A percentile compares a stretch with the other conserved stretches of the same genome.
phyloP scores from a whole-genome alignment of 108 stramenopile species.

The Stephanodiscus triporus region DNA sequence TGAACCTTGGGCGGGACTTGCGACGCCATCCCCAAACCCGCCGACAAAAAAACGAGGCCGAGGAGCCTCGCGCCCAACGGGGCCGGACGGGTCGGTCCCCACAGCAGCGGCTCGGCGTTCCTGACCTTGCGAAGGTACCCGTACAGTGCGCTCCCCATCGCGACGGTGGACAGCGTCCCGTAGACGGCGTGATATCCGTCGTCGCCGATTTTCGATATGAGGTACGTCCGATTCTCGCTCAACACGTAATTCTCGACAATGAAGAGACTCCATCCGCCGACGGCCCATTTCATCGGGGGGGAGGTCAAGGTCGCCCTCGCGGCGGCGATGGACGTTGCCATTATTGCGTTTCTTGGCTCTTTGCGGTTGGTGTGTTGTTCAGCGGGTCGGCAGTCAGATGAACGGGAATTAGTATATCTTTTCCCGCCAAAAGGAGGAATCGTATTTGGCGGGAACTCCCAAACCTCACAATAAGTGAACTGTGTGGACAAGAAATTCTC shows the following conservation, averaged over 20 bases:
- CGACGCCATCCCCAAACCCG: conserved; percentile 74
- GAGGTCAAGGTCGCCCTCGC: conserved; percentile 11
- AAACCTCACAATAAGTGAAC: too few relatives aligned
- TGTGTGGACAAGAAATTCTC: not conserved
- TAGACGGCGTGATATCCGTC: conserved; percentile 76
- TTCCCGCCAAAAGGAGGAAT: too few relatives aligned
- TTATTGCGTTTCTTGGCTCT: too few relatives aligned
- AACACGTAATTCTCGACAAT: conserved; percentile 84
- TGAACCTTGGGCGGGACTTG: conserved; percentile 84
- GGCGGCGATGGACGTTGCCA: not conserved
- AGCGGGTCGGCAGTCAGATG: too few relatives aligned
- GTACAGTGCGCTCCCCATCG: conserved; percentile 74
- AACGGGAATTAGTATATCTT: too few relatives aligned
- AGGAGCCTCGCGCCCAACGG: conserved; percentile 35
- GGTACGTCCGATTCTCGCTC: conserved; percentile 84
- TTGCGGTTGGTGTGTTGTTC: too few relatives aligned
- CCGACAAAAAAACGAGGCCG: conserved; percentile 52
- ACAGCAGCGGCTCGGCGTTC: conserved; percentile 40
- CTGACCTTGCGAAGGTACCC: conserved; percentile 65
- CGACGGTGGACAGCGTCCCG: conserved; percentile 79
- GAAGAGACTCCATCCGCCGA: conserved; percentile 82
- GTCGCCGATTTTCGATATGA: conserved; percentile 73
- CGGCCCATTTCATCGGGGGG: conserved; percentile 69
- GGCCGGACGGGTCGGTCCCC: conserved; percentile 24
- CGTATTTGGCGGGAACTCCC: too few relatives aligned